Evolutionary conservation across 257 asterid genomes (phyloP), one percentile per base, ranked within the genome.

Genomic region (Solanum sitiens): DNA sequence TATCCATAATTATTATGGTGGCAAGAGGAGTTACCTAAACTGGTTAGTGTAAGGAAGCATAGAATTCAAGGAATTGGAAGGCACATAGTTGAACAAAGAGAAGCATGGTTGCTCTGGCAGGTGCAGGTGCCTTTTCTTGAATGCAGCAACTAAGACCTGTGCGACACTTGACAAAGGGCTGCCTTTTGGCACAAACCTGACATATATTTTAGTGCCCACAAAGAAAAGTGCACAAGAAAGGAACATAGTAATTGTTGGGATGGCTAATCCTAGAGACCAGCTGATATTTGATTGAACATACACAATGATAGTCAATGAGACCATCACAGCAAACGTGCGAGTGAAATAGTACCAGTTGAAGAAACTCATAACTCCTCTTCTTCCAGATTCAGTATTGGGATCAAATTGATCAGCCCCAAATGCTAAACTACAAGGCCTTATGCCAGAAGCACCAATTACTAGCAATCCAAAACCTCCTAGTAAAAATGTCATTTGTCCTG

Each of bases 331-430:
- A 10, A 89, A 91, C 14, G 91, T 91, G 33, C 70, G 83, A 37
- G 92, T 89, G 90, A 89, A 91, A 25, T 86, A 91, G 85, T 88
- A 91, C 93, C 92, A 88, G 63, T 89, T 89, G 85, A 91, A 89
- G 91, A 91, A 91, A 56, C 93, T 89, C 39, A 80, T 86, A 63
- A 87, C 87, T 44, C 89, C 93, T 50, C 70, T 84, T 76, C 83
- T 85, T 32, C 92, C 93, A 1, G 93, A 80, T 18, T 85, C 91
- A 2, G 90, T 91, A 18, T 85, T 88, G 72, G 93, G 91, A 76
- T 89, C 86, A 71, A 91, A 91, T 39, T 91, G 93, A 68, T 91
- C 91, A 8, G 93, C 93, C 2, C 91, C 93, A 12, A 91, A 91
- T 8, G 91, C 88, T 21, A 91, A 83, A 40, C 90, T 91, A 77